These are phyloP conservation scores for Platismatia glauca DNA, from an alignment of 495 filamentous ascomycete genomes.

Conservation along the genomic window DNA sequence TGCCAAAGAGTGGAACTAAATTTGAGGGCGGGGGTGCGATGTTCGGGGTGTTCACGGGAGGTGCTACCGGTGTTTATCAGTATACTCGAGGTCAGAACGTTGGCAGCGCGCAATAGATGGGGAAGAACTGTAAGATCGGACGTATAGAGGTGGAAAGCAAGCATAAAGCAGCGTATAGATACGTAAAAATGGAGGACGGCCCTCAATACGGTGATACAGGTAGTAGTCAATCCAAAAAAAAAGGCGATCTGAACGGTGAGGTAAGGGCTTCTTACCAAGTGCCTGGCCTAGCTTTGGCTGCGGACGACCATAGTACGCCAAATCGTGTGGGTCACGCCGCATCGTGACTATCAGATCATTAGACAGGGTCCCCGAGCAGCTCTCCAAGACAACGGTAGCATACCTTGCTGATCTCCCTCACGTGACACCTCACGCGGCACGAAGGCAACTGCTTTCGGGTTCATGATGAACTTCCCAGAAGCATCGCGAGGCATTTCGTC, in stretches of 20 bases:
- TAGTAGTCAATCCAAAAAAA: no score
- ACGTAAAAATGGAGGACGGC: not conserved
- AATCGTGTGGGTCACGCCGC: not conserved
- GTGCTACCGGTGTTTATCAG: not conserved
- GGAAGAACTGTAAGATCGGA: not conserved
- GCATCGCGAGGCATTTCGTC: not conserved
- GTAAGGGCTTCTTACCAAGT: not conserved
- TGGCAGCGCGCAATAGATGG: not conserved
- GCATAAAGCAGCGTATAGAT: not conserved
- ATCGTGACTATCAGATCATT: not conserved
- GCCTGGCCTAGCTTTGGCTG: not conserved
- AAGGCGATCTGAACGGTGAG: no score
- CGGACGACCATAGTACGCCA: not conserved
- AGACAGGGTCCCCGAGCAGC: not conserved
- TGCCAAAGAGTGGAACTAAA: constrained; percentile 1
- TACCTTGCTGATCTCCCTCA: not conserved
- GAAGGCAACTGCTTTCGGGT: not conserved
- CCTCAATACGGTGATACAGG: no score
- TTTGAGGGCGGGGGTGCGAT: not conserved
- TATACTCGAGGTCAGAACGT: not conserved
- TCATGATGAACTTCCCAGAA: not conserved
- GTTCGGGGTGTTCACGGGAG: not conserved
- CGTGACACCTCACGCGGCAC: not conserved
- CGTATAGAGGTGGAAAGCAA: no score
- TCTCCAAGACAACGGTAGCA: not conserved